Percentiles rank a stretch among this genome's conserved stretches.
Conservation (phyloP, 2,329 filamentous ascomycete genomes). For the Aspergillus puulaauensis region DNA sequence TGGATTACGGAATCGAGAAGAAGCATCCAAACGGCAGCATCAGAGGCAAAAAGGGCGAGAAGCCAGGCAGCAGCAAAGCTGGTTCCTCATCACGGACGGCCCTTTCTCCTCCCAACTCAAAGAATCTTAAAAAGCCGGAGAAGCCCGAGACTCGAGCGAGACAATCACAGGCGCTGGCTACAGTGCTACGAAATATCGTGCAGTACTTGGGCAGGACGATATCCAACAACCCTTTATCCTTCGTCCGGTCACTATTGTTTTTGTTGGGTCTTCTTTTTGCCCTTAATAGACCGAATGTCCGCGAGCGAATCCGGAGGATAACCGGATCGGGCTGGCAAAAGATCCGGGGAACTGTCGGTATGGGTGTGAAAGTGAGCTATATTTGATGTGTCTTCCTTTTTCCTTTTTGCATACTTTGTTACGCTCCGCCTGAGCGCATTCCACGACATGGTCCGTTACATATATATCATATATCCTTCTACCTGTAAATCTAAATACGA, state of each 20-base stretch:
- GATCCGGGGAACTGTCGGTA: conserved; percentile 79
- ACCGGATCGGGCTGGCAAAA: conserved; percentile 75
- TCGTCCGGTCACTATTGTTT: conserved; percentile 70
- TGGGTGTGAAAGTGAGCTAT: conserved; percentile 97
- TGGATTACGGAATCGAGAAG: conserved; percentile 69
- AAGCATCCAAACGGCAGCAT: conserved; percentile 40
- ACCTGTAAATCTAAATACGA: conserved; percentile 10
- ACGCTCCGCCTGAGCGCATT: background rate
- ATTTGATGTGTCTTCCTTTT: conserved; percentile 54
- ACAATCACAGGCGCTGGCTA: conserved; percentile 46
- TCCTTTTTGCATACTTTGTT: background rate
- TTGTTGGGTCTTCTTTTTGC: conserved; percentile 74
- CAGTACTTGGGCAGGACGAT: conserved; percentile 52
- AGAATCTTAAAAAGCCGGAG: conserved; percentile 39
- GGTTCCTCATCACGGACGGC: conserved; percentile 31
- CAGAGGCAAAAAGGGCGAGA: conserved; percentile 32
- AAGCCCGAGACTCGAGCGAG: conserved; percentile 31
- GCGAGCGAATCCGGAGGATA: conserved; percentile 70
- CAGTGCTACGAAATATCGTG: conserved; percentile 50
- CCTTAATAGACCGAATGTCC: conserved; percentile 70
- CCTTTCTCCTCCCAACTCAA: conserved; percentile 34
- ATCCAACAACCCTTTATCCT: conserved; percentile 54
- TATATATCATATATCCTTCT: conserved; percentile 12
- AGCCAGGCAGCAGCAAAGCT: conserved; percentile 20
- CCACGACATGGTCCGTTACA: conserved; percentile 2